Conservation (phyloP, 164 flowering plant genomes). For the Umbellularia californica region DNA sequence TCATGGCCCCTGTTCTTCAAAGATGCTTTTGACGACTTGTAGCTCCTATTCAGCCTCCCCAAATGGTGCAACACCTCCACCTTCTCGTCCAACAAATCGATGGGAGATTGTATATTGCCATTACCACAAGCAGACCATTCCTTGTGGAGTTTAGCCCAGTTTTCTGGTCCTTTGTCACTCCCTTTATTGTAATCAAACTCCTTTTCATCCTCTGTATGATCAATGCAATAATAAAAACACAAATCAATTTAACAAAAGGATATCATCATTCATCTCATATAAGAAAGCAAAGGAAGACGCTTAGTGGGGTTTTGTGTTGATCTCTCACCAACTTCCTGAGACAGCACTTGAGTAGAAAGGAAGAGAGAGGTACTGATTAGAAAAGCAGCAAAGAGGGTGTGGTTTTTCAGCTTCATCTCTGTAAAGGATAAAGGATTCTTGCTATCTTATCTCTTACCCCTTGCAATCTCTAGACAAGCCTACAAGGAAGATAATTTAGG, state of each 20-base stretch:
- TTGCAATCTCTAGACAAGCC: too few species aligned
- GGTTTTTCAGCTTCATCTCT: not conserved
- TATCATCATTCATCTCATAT: not conserved
- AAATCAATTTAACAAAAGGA: not conserved
- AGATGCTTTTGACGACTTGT: slow-evolving; percentile 5
- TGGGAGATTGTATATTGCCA: slow-evolving; percentile 33
- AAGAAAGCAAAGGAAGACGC: too few species aligned
- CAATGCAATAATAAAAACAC: not conserved
- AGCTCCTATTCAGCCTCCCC: slow-evolving; percentile 12
- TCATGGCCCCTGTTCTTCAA: slow-evolving; percentile 28
- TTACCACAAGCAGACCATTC: slow-evolving; percentile 27
- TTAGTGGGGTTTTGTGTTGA: not conserved
- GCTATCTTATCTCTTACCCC: too few species aligned
- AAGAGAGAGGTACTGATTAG: not conserved
- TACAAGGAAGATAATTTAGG: too few species aligned
- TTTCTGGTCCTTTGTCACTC: slow-evolving; percentile 22
- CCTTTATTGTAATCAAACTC: slow-evolving; percentile 26
- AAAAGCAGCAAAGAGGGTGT: not conserved
- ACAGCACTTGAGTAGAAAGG: not conserved
- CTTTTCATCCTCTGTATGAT: slow-evolving; percentile 24
- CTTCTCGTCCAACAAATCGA: slow-evolving; percentile 18
- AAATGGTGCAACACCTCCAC: slow-evolving; percentile 13
- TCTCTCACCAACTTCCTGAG: not conserved
- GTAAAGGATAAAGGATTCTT: too few species aligned
- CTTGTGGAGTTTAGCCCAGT: slow-evolving; percentile 27